Conservation (phyloP, 2,329 filamentous ascomycete genomes). For the Cercospora brassicicola region DNA sequence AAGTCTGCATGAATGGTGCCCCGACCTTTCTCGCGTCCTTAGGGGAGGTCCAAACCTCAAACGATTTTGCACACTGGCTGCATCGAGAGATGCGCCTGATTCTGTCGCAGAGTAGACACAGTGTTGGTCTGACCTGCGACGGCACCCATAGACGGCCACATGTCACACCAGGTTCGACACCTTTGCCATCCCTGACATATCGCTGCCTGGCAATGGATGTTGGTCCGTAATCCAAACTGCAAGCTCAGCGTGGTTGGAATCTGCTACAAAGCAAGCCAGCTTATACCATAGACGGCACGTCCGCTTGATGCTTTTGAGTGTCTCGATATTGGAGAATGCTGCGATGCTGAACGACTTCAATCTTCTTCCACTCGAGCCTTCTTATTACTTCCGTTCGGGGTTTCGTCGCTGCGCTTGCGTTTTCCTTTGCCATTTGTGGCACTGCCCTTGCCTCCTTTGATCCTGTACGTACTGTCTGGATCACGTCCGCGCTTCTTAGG, state of each 20-base stretch:
- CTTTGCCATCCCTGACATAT: not conserved
- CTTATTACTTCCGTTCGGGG: conserved; percentile 25
- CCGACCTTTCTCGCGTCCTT: not conserved
- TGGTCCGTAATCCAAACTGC: not conserved
- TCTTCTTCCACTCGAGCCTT: conserved; percentile 27
- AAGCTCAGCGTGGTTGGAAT: not conserved
- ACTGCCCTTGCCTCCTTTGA: conserved; percentile 50
- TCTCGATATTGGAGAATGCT: not conserved
- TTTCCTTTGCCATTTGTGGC: conserved; percentile 47
- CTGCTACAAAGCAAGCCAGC: not conserved
- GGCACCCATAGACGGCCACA: not conserved
- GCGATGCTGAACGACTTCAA: not conserved
- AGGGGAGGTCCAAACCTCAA: not conserved
- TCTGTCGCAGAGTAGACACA: not conserved
- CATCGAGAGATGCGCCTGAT: not conserved
- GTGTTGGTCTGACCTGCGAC: not conserved
- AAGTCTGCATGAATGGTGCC: not conserved
- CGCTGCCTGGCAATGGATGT: not conserved
- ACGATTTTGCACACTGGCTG: not conserved
- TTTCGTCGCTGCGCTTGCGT: conserved; percentile 32
- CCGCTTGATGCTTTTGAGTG: not conserved
- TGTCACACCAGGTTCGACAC: not conserved
- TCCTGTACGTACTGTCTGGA: conserved; percentile 48
- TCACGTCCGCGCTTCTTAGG: conserved; percentile 39
- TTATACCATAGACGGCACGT: not conserved